These are phyloP conservation scores for Puccinellia tenuiflora DNA, from an alignment of 176 grass and related monocot species.

Conservation along the genomic window DNA sequence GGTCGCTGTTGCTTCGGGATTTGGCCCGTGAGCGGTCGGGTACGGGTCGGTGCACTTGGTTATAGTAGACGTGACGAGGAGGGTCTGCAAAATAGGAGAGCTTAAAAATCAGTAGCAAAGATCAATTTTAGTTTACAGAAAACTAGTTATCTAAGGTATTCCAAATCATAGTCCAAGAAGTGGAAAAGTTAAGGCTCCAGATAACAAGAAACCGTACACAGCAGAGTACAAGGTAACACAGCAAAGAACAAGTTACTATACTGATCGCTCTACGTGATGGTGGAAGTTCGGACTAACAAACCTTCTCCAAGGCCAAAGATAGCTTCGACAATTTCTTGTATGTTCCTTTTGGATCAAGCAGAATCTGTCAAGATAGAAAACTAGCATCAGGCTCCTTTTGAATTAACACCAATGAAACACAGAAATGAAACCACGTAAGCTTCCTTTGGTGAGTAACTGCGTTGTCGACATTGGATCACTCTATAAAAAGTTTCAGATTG, in stretches of 20 bases:
- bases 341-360: conserved; percentile 87
- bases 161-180: too few relatives aligned
- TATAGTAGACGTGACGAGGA: conserved; percentile 84
- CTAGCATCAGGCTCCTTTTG: conserved; percentile 6
- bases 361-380: conserved; percentile 56
- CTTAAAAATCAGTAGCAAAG: conserved; percentile 1
- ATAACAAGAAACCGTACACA: too few relatives aligned
- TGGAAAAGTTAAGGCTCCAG: too few relatives aligned
- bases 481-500: conserved; percentile 9
- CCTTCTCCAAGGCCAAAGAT: conserved; percentile 91
- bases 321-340: conserved; percentile 76
- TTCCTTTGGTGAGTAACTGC: neutral
- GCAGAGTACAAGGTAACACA: conserved; percentile 10
- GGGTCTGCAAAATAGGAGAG: conserved; percentile 58
- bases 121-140: neutral
- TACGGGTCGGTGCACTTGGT: conserved; percentile 68
- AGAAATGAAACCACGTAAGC: neutral
- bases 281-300: conserved; percentile 39
- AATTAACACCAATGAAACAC: conserved; percentile 16
- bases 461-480: neutral
- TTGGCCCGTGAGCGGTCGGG: conserved; percentile 36
- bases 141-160: neutral
- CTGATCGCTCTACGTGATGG: neutral
- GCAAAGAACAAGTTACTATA: neutral
- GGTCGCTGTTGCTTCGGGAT: conserved; percentile 18